Conservation (phyloP, 306 rosid genomes). For the Rosa lucieae region DNA sequence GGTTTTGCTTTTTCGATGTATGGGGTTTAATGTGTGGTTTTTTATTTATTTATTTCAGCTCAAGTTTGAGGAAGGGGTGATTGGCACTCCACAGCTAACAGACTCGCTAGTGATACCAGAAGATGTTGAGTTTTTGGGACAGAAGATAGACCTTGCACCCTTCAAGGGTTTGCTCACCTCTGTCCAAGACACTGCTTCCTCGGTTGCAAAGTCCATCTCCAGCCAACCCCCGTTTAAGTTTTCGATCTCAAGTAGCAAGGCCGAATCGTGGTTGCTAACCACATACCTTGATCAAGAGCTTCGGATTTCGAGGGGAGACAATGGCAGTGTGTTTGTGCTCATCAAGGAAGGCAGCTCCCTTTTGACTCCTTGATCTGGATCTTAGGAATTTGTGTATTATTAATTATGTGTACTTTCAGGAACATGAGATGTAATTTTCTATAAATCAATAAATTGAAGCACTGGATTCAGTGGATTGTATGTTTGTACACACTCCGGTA, state of each 20-base stretch:
- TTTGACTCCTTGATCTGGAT: conserved; percentile 10
- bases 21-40: background rate
- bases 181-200: conserved; percentile 76
- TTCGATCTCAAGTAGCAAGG: conserved; percentile 51
- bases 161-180: conserved; percentile 70
- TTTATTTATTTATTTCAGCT: conserved; percentile 40
- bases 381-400: background rate
- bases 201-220: conserved; percentile 71
- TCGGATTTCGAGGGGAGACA: conserved; percentile 75
- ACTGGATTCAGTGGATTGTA: background rate
- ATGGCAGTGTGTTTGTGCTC: conserved; percentile 76
- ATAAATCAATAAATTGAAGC: background rate
- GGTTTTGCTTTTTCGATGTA: background rate
- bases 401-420: background rate
- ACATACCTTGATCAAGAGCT: conserved; percentile 86
- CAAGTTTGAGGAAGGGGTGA: conserved; percentile 80
- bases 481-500: background rate
- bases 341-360: conserved; percentile 83
- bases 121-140: conserved; percentile 79
- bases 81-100: conserved; percentile 89
- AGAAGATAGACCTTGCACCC: conserved; percentile 72
- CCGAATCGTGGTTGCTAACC: conserved; percentile 83
- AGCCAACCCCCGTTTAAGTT: conserved; percentile 74
- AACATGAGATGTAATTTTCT: background rate
- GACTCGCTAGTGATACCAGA: conserved; percentile 88